Evolutionary conservation across 192 early-diverging fungal genomes (phyloP), one percentile per base, ranked within the genome.

Genomic region (Oehlia diaphana): DNA sequence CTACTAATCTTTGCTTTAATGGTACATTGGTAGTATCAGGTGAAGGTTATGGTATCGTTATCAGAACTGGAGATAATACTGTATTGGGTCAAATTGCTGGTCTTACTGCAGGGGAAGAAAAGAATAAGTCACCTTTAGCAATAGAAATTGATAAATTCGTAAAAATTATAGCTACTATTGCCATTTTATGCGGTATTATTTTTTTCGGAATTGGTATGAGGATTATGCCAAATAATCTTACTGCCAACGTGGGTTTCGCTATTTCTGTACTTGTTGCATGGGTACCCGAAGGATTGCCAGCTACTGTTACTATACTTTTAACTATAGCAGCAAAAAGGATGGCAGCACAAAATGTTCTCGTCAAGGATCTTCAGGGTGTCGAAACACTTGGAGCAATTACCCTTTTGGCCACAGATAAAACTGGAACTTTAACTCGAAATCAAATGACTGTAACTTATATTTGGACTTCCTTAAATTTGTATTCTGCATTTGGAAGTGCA

Each of bases 371-470:
- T 58, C 94, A 95, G 79, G 96, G 95, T 82, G 97, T 99, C 16
- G 97, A 99, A 82, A 99, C 97, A 16, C 90, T 99, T 33, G 97
- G 97, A 69, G 97, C 96, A 12, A 96, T 99, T 77, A 99, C 97
- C 44, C 86, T 98, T 26, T 90, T 99, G 50, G 97, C 97, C 31
- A 99, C 96, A 4, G 97, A 99, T 86, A 99, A 99, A 83, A 98
- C 97, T 14, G 97, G 97, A 74, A 99, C 97, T 66, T 87, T 99
- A 77, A 99, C 97, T 44, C 88, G 94, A 75, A 99, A 97, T 83
- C 96, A 97, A 84, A 99, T 99, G 97, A 96, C 95, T 9, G 94
- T 95, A 0, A 94, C 96, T 76, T 93, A 94, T 86, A 76, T 99
- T 26, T 99, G 97, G 97, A 88, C 93, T 58, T 91, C 91, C 39